Percentiles rank a stretch among this genome's conserved stretches.
Evolutionary conservation across 2,329 filamentous ascomycete genomes (phyloP).

Genomic region (Albophoma yamanashiensis): DNA sequence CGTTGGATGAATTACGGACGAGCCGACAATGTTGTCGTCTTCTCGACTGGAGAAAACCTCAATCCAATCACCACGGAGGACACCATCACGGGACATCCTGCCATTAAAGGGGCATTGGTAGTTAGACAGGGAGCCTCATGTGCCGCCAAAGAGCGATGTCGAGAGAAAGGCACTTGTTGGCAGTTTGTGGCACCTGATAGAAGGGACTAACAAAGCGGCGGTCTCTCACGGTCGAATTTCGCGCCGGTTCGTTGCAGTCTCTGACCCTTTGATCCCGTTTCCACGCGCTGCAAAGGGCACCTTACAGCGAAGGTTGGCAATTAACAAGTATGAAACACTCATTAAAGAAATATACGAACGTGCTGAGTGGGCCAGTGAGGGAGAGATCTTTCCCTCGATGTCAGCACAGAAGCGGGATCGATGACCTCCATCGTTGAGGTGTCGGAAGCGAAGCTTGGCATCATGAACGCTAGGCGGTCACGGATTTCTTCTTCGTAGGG

Average conservation of each 20-base stretch:
- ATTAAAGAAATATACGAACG: slow-evolving; percentile 30
- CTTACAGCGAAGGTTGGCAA: slow-evolving; percentile 26
- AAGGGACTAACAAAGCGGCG: slow-evolving; percentile 29
- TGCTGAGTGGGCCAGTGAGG: slow-evolving; percentile 4
- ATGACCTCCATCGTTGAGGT: slow-evolving; percentile 12
- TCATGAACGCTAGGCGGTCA: slow-evolving; percentile 7
- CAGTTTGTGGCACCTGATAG: slow-evolving; percentile 30
- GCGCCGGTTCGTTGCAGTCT: slow-evolving; percentile 25
- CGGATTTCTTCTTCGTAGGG: slow-evolving; percentile 26
- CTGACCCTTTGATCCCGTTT: slow-evolving; percentile 30
- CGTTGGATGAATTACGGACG: slow-evolving; percentile 25
- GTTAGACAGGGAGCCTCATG: slow-evolving; percentile 34
- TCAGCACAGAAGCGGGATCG: slow-evolving; percentile 11
- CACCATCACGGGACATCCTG: slow-evolving; percentile 16
- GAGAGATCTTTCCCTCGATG: slow-evolving; percentile 6
- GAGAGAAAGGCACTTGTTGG: slow-evolving; percentile 23
- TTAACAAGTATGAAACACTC: slow-evolving; percentile 29
- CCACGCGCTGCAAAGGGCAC: slow-evolving; percentile 33
- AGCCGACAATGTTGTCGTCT: slow-evolving; percentile 29
- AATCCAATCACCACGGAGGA: slow-evolving; percentile 27
- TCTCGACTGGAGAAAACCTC: slow-evolving; percentile 29
- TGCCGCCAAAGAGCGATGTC: slow-evolving; percentile 13
- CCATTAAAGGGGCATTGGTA: slow-evolving; percentile 19
- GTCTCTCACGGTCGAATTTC: slow-evolving; percentile 35
- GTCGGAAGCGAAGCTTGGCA: slow-evolving; percentile 6